Evolutionary conservation across 116 monocot genomes (phyloP).

Genomic region (Trichopus zeylanicus): DNA sequence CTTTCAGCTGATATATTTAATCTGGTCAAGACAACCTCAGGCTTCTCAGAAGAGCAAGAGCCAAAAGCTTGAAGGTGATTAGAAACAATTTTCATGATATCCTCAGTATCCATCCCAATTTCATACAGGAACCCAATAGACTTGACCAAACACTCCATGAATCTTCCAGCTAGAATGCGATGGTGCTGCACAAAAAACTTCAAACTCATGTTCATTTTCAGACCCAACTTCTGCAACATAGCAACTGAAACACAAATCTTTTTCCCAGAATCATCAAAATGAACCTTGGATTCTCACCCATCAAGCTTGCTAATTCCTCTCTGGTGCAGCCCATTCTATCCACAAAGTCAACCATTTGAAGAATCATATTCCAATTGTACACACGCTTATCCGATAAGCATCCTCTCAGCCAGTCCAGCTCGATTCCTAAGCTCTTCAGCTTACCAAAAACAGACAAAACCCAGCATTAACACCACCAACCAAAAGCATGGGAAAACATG

Average conservation of each 20-base stretch:
- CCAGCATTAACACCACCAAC: conserved; percentile 45
- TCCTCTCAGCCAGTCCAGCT: conserved; percentile 53
- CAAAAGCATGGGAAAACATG: conserved; percentile 62
- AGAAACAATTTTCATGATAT: conserved; percentile 40
- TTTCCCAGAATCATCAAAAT: conserved; percentile 77
- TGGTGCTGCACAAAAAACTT: conserved; percentile 49
- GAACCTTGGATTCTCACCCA: conserved; percentile 59
- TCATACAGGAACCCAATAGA: conserved; percentile 51
- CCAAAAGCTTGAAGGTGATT: conserved; percentile 48
- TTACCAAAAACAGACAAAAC: conserved; percentile 50
- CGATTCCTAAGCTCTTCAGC: conserved; percentile 45
- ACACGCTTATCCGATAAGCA: conserved; percentile 58
- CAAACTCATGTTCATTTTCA: conserved; percentile 32
- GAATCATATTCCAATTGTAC: conserved; percentile 61
- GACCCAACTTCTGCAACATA: conserved; percentile 58
- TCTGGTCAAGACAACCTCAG: conserved; percentile 28
- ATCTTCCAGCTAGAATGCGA: conserved; percentile 45
- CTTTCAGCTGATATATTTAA: conserved; percentile 26
- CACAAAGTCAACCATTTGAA: conserved; percentile 56
- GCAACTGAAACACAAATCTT: conserved; percentile 60
- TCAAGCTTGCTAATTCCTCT: conserved; percentile 34
- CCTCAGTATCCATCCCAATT: conserved; percentile 50
- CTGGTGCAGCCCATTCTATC: conserved; percentile 45
- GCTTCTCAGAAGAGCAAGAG: conserved; percentile 31
- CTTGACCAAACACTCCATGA: conserved; percentile 36